A percentile compares a stretch with the other conserved stretches of the same genome.
Evolutionary conservation across 2,329 filamentous ascomycete genomes (phyloP).

Genomic region (Penicillium capsulatum): DNA sequence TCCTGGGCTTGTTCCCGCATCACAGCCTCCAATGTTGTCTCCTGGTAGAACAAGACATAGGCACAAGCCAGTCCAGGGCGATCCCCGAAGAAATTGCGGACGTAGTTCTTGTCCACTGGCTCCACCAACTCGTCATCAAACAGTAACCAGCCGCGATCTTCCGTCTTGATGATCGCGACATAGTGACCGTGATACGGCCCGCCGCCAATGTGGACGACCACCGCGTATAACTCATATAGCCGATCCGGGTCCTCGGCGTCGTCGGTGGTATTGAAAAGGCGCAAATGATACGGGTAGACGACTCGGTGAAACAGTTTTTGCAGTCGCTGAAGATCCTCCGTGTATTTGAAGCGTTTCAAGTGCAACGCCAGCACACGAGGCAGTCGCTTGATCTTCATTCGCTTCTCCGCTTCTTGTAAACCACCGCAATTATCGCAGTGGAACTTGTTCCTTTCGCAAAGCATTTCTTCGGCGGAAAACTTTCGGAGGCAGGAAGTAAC

Average conservation of each 20-base stretch:
- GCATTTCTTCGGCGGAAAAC: conserved; percentile 97
- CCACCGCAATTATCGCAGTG: conserved; percentile 97
- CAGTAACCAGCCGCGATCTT: conserved; percentile 89
- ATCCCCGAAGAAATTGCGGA: conserved; percentile 95
- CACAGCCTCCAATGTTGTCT: conserved; percentile 68
- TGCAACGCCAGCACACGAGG: conserved; percentile 89
- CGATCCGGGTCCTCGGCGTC: conserved; percentile 91
- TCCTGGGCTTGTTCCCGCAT: conserved; percentile 80
- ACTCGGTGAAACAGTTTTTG: conserved; percentile 97
- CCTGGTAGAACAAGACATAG: conserved; percentile 96
- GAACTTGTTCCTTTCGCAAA: conserved; percentile 97
- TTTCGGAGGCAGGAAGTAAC: conserved; percentile 93
- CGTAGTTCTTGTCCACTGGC: conserved; percentile 93
- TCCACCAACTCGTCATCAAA: conserved; percentile 99
- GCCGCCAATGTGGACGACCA: conserved; percentile 94
- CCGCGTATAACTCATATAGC: conserved; percentile 92
- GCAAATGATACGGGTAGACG: conserved; percentile 92
- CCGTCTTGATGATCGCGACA: conserved; percentile 94
- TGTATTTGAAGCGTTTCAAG: conserved; percentile 97
- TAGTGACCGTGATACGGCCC: conserved; percentile 98
- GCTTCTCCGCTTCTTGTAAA: conserved; percentile 93
- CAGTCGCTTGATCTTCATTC: conserved; percentile 97
- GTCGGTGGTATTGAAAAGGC: conserved; percentile 95
- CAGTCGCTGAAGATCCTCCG: conserved; percentile 85
- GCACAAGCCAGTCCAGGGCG: conserved; percentile 86